Percentiles rank a stretch among this genome's conserved stretches.
Conservation (phyloP, 2,329 filamentous ascomycete genomes). For the Diaporthe sp. region DNA sequence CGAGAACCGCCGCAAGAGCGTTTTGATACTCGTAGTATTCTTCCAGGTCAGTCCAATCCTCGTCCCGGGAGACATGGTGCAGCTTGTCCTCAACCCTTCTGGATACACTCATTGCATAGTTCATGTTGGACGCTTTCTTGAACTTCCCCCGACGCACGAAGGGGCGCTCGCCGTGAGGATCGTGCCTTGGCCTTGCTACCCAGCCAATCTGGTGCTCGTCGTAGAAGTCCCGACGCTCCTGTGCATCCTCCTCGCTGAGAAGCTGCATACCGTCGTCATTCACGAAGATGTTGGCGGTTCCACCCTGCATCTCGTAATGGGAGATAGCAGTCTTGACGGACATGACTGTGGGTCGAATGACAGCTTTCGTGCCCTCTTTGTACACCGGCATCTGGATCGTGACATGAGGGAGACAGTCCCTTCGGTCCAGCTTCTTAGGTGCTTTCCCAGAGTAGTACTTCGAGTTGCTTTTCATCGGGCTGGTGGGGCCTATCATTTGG, state of each 20-base stretch:
- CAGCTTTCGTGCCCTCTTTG: slow-evolving; percentile 82
- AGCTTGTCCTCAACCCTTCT: slow-evolving; percentile 80
- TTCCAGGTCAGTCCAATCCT: slow-evolving; percentile 76
- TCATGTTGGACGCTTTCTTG: slow-evolving; percentile 82
- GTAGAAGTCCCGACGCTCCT: slow-evolving; percentile 66
- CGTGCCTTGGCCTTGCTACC: slow-evolving; percentile 75
- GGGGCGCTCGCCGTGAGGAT: slow-evolving; percentile 64
- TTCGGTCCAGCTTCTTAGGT: slow-evolving; percentile 67
- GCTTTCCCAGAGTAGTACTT: slow-evolving; percentile 84
- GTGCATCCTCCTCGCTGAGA: slow-evolving; percentile 59
- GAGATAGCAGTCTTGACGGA: slow-evolving; percentile 84
- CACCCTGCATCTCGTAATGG: slow-evolving; percentile 82
- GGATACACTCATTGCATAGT: slow-evolving; percentile 76
- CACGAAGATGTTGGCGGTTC: slow-evolving; percentile 82
- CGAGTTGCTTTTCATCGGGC: slow-evolving; percentile 81
- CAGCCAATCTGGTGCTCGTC: slow-evolving; percentile 78
- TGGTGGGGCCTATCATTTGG: slow-evolving; percentile 70
- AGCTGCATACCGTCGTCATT: slow-evolving; percentile 83
- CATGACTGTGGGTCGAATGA: slow-evolving; percentile 83
- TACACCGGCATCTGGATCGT: slow-evolving; percentile 92
- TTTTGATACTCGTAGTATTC: slow-evolving; percentile 76
- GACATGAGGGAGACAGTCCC: slow-evolving; percentile 73
- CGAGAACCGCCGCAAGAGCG: slow-evolving; percentile 75
- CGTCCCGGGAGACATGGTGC: slow-evolving; percentile 65
- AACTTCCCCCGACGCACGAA: slow-evolving; percentile 76